Evolutionary conservation across 1,139 yeast species (phyloP), one percentile per base, ranked within the genome.

Genomic region (Suhomyces panamericanus): DNA sequence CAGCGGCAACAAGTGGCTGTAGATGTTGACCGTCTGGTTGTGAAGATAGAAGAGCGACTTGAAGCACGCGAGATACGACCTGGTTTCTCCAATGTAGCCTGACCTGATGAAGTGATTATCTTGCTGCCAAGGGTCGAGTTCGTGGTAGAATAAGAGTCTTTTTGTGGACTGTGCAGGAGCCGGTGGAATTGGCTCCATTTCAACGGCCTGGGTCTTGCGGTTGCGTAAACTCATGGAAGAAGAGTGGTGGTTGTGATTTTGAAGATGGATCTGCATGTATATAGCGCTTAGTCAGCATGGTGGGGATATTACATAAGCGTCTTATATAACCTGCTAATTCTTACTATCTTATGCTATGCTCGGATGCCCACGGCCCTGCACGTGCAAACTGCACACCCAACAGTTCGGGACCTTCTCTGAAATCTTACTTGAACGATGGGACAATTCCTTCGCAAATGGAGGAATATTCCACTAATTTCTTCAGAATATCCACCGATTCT

Each of bases 21-120:
- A 85, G 32, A 91, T 85, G 59, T 91, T 90, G 38, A 87, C 81
- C 0, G 95, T 70, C 61, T 90, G 97, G 56, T 90, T 90, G 64
- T 90, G 96, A n/a, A 87, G 51, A 53, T 83, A 86, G 15, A 77
- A 62, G 34, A 90, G 66, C 4, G 93, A 82, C 22, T 67, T 56
- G 9, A 83, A 53, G 49, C 89, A 82, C 36, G 65, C 69, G 30
- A 48, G 51, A 44, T 70, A 75, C 43, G 87, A 83, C 38, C 67
- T 62, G 0, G 95, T 85, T 46, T 81, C 87, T 37, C 70, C 73
- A n/a, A 90, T 88, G 58, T 90, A 90, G 2, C 96, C 95, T 0
- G 81, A 67, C 27, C 72, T 63, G 35, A 90, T 89, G 60, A 65
- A 87, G 55, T 87, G 90, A 59, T 91, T 91, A 59, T 91, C 97